Evolutionary conservation across 2,329 filamentous ascomycete genomes (phyloP), one percentile per base, ranked within the genome.

Genomic region (Aspergillus puulaauensis): DNA sequence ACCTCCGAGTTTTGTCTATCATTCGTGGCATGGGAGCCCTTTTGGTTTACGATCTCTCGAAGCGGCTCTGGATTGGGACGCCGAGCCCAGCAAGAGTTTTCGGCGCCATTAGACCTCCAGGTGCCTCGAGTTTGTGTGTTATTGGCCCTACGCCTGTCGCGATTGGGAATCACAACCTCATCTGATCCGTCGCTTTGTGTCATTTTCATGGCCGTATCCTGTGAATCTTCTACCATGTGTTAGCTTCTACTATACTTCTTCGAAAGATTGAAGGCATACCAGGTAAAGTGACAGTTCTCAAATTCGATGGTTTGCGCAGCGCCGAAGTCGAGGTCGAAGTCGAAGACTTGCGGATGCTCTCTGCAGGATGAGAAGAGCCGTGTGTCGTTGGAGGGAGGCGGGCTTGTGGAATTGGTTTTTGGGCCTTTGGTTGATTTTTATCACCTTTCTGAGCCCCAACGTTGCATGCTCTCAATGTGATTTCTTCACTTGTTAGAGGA

Each of bases 171-270:
- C 7, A 70, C 52, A 17, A 68, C 54, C 44, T 64, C 62, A 24
- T 70, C 68, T 5, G 66, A 68, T 12, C 48, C 54, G 19, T 63
- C 51, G 9, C 60, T 65, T 33, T 58, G 54, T 7, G 53, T 50
- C 57, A 60, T 62, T 17, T 57, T 57, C 12, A 9, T n/a, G 3
- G 14, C 14, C 3, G 23, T 17, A n/a, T n/a, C 21, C 21, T 33
- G n/a, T 23, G 52, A 45, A 3, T 17, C 24, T 43, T 21, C 50
- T 52, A 14, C 46, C 45, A 31, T n/a, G n/a, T 47, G 12, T 55
- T 48, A 51, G 56, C 52, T 39, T 14, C 11, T 40, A 27, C 15
- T 19, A 48, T 21, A 27, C 27, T n/a, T 48, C n/a, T 2, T 12
- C 4, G 14, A 12, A n/a, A 11, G 11, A 14, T 6, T 15, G 8